phyloP scores from a whole-genome alignment of 1,284 basidiomycete genomes.

The Abortiporus biennis region DNA sequence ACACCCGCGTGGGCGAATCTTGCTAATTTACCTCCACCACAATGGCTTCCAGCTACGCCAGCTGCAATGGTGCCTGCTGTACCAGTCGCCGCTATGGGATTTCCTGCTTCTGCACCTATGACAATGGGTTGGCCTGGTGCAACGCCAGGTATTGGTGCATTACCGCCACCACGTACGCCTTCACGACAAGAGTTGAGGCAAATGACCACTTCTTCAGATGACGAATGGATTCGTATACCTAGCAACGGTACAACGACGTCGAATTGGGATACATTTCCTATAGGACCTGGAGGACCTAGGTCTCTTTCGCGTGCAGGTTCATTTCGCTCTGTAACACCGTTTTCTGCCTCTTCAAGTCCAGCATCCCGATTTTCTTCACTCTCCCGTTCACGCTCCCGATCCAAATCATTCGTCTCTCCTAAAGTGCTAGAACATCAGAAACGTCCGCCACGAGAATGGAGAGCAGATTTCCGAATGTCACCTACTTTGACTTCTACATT shows the following conservation, averaged over 20 bases:
- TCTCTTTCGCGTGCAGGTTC: background rate
- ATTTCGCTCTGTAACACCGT: background rate
- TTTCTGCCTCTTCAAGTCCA: background rate
- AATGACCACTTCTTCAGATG: background rate
- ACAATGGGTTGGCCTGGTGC: no score
- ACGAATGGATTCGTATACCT: background rate
- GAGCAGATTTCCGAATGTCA: conserved; percentile 24
- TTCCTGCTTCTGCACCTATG: no score
- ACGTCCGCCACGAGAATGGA: conserved; percentile 28
- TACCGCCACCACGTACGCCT: no score
- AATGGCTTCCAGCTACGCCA: no score
- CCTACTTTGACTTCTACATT: conserved; percentile 19
- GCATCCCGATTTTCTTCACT: background rate
- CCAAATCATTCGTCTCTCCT: background rate
- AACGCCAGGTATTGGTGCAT: no score
- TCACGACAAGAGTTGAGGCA: no score
- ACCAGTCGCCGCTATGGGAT: no score
- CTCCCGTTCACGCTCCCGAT: background rate
- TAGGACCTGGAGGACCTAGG: no score
- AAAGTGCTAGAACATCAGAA: conserved; percentile 16
- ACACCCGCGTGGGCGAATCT: no score
- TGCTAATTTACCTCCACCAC: no score
- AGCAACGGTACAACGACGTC: background rate
- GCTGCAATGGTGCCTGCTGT: no score
- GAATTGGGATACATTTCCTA: background rate